Percentiles rank a stretch among this genome's conserved stretches.
Evolutionary conservation across 2,329 filamentous ascomycete genomes (phyloP).

Genomic region (Penicillium capsulatum): DNA sequence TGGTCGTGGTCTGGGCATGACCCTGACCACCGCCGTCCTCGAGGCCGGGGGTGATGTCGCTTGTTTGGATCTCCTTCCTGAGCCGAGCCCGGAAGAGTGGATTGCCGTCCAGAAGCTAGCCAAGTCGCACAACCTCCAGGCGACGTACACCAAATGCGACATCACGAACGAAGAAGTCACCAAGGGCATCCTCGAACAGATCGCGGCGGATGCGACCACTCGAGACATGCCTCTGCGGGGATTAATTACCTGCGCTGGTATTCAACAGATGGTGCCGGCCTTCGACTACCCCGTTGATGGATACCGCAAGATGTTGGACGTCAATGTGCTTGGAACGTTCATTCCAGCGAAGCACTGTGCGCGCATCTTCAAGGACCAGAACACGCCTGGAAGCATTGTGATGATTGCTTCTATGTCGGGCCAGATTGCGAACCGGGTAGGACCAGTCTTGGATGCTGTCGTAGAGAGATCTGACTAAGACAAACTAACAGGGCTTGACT

Average conservation of each 20-base stretch:
- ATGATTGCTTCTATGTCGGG: constrained; percentile 69
- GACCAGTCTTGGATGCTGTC: not conserved
- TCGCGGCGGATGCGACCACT: constrained; percentile 26
- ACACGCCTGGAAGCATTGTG: constrained; percentile 57
- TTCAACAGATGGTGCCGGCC: constrained; percentile 47
- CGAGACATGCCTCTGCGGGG: constrained; percentile 23
- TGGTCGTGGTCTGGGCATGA: constrained; percentile 50
- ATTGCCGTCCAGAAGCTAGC: constrained; percentile 42
- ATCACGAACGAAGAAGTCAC: constrained; percentile 46
- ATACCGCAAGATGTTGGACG: constrained; percentile 34
- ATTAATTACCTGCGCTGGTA: constrained; percentile 48
- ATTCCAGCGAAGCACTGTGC: constrained; percentile 33
- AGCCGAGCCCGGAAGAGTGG: constrained; percentile 38
- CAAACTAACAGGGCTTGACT: constrained; percentile 50
- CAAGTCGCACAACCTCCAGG: constrained; percentile 30
- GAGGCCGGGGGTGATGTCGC: constrained; percentile 50
- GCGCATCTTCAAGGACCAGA: constrained; percentile 53
- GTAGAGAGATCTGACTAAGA: not conserved
- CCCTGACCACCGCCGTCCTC: constrained; percentile 47
- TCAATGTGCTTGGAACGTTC: constrained; percentile 38
- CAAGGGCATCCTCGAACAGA: constrained; percentile 33
- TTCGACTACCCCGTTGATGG: constrained; percentile 44
- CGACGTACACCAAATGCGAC: constrained; percentile 46
- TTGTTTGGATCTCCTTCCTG: constrained; percentile 46
- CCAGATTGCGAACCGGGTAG: constrained; percentile 41